A percentile compares a stretch with the other conserved stretches of the same genome.
phyloP scores from a whole-genome alignment of 345 rosid genomes.

The Excoecaria cochinchinensis region DNA sequence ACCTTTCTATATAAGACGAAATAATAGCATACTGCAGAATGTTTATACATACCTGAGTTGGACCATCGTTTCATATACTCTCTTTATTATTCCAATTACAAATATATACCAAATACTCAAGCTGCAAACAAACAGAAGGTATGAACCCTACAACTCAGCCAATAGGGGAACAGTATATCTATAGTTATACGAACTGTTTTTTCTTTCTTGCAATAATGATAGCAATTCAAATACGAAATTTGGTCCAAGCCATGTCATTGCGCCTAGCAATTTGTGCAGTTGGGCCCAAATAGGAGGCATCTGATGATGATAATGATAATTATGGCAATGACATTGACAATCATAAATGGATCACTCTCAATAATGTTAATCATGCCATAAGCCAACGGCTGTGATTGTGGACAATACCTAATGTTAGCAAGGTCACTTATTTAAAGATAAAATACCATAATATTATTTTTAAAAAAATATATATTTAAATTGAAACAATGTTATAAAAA shows the following conservation, averaged over 20 bases:
- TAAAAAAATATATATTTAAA: no score
- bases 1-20: not conserved
- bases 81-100: no score
- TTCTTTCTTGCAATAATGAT: no score
- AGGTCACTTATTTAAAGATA: no score
- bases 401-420: not conserved
- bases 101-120: no score
- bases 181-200: no score
- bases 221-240: not conserved
- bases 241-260: not conserved
- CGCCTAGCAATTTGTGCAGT: not conserved
- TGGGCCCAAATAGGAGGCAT: not conserved
- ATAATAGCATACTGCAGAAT: no score
- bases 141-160: constrained; percentile 19
- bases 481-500: no score
- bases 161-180: constrained; percentile 3
- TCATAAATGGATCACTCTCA: constrained; percentile 5
- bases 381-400: constrained; percentile 9
- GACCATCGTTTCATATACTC: no score
- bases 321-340: not conserved
- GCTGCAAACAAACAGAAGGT: no score
- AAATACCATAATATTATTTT: no score
- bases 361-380: constrained; percentile 1
- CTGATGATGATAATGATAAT: constrained; percentile 9
- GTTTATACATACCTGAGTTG: no score